Evolutionary conservation across 139 green algal species (phyloP), one percentile per base, ranked within the genome.

Genomic region (Dunaliella primolecta): DNA sequence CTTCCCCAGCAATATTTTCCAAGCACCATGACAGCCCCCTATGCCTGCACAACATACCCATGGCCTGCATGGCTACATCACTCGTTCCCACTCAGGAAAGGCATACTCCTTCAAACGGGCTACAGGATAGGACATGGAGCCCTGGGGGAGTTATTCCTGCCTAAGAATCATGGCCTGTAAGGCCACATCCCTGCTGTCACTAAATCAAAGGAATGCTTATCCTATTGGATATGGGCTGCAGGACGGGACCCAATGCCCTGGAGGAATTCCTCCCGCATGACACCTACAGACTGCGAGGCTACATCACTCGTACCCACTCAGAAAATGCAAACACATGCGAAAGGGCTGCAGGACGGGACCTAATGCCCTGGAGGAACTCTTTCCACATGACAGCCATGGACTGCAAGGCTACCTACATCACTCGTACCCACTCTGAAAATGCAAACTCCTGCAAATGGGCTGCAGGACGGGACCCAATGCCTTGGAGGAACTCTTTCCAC

Each of bases 261-360:
- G 86, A 89, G 33, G 82, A 89, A 11, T 0, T 83, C 30, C 31
- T 34, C 38, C 36, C 74, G 38, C 70, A 86, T 24, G 81, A 83
- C 25, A 32, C 23, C 31, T 21, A 15, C 2, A 15, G 31, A n/a
- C 78, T 91, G 75, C 35, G 34, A 46, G 87, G 64, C 70, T 91
- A n/a, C n/a, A n/a, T n/a, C n/a, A n/a, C n/a, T n/a, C n/a, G n/a
- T n/a, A n/a, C n/a, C n/a, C n/a, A n/a, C n/a, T n/a, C n/a, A n/a
- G n/a, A n/a, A n/a, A n/a, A n/a, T n/a, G n/a, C n/a, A n/a, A n/a
- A n/a, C n/a, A n/a, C n/a, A n/a, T n/a, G n/a, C n/a, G n/a, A n/a
- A n/a, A n/a, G n/a, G n/a, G n/a, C n/a, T 89, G 92, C 81, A 87
- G 87, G 27, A 81, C 83, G 2, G n/a, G 34, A 2, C 34, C 86